A percentile compares a stretch with the other conserved stretches of the same genome.
Conservation (phyloP, 2,329 filamentous ascomycete genomes). For the Claviceps monticola region DNA sequence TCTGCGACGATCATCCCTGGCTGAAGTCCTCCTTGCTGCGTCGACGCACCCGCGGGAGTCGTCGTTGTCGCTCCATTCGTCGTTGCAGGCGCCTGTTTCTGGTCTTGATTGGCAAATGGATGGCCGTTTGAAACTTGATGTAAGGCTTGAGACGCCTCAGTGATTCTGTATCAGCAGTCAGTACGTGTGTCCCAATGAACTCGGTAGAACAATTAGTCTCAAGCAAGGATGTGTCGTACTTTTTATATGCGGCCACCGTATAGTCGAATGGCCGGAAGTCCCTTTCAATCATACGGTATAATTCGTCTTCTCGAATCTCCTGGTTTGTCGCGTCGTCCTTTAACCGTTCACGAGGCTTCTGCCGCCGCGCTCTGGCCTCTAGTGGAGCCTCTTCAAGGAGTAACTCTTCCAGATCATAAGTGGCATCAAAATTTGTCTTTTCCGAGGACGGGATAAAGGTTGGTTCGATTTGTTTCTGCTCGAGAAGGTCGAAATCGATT, state of each 20-base stretch:
- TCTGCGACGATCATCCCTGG: constrained; percentile 4
- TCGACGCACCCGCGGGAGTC: constrained; percentile 15
- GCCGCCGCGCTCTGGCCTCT: constrained; percentile 79
- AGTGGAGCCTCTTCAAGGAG: constrained; percentile 87
- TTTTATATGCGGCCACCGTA: constrained; percentile 64
- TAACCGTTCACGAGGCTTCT: constrained; percentile 83
- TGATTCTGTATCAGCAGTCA: constrained; percentile 21
- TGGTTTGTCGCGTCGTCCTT: constrained; percentile 91
- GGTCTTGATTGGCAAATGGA: constrained; percentile 7
- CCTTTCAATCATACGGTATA: constrained; percentile 86
- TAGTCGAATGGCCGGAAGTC: constrained; percentile 96
- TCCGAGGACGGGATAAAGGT: constrained; percentile 89
- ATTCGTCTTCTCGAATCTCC: constrained; percentile 86
- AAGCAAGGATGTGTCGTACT: constrained; percentile 32
- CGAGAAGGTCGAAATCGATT: constrained; percentile 73
- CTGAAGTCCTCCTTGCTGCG: constrained; percentile 1
- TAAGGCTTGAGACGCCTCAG: constrained; percentile 15
- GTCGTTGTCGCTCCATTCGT: constrained; percentile 33
- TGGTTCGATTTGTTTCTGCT: constrained; percentile 77
- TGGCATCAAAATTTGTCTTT: constrained; percentile 98
- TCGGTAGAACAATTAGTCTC: neutral
- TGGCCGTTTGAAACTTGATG: constrained; percentile 7
- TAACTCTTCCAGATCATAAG: constrained; percentile 90
- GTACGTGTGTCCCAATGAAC: constrained; percentile 3
- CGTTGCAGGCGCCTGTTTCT: constrained; percentile 31